Evolutionary conservation across 768 basidiomycete genomes (phyloP), one percentile per base, ranked within the genome.

Genomic region (Amanita inopinata): DNA sequence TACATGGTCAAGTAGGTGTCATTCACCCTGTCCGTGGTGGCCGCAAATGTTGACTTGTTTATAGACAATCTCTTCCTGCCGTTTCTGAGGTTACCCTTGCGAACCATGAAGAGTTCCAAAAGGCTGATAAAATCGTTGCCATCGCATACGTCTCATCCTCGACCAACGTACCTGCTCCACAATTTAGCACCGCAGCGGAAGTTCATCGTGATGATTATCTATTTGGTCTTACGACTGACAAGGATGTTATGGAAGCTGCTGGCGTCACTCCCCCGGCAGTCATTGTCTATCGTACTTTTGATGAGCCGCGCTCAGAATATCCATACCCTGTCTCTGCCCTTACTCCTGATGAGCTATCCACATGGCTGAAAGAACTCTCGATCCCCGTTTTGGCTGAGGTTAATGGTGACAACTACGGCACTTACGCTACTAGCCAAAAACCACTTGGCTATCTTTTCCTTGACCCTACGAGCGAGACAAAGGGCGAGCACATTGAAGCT

Each of bases 401-500:
- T 59, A 83, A 74, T 47, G 87, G 83, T 19, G 94, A 98, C 46
- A 99, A 97, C 71, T 99, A 93, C 61, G 77, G 73, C 41, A 44
- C 70, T 43, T 99, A 99, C 64, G 88, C 87, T 9, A 58, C 65
- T 49, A 89, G 87, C 57, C 62, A 70, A 40, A 85, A 89, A 56
- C 92, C 96, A 23, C 75, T 99, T 49, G 91, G 88, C 18, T 99
- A 99, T 67, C 73, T 96, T 52, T 99, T 99, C 69, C 54, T 93
- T 52, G 91, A 97, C 61, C 83, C 93, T 22, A 61, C 73, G 33
- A 71, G 75, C 46, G 74, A 78, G 50, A 69, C 71, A 46, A 80
- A 75, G 51, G 73, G 86, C 10, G 67, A 69, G 22, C 61, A 80
- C 37, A 74, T 94, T 49, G 78, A 78, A 18, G 61, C 70, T 30